phyloP scores from a whole-genome alignment of 2,329 filamentous ascomycete species.

The Fusarium denticulatum region DNA sequence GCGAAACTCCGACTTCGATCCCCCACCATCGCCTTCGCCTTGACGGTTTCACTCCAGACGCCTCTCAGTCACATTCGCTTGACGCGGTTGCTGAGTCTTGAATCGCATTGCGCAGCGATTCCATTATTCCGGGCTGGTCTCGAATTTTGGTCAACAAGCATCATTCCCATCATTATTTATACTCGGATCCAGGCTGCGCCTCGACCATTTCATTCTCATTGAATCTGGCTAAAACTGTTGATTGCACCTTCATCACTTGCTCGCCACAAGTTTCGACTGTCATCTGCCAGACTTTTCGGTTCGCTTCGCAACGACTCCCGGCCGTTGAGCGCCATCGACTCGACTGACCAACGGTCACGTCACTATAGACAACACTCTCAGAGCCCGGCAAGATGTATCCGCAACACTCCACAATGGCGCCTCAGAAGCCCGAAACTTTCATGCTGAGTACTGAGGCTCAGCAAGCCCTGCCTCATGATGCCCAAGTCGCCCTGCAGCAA shows the following conservation, averaged over 20 bases:
- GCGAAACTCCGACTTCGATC: slow-evolving; percentile 46
- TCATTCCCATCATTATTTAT: slow-evolving; percentile 40
- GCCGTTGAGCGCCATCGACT: slow-evolving; percentile 31
- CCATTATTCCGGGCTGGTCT: slow-evolving; percentile 59
- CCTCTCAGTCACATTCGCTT: slow-evolving; percentile 54
- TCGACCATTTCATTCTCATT: slow-evolving; percentile 36
- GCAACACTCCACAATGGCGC: slow-evolving; percentile 87
- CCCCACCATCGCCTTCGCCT: slow-evolving; percentile 48
- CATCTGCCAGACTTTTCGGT: slow-evolving; percentile 27
- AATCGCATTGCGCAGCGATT: slow-evolving; percentile 45
- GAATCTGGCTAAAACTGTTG: slow-evolving; percentile 11
- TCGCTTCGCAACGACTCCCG: slow-evolving; percentile 16
- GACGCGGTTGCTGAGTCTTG: slow-evolving; percentile 55
- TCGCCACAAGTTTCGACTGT: slow-evolving; percentile 7
- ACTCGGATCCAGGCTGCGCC: slow-evolving; percentile 49
- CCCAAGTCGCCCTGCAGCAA: slow-evolving; percentile 96
- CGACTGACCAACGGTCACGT: slow-evolving; percentile 44
- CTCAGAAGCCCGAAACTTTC: slow-evolving; percentile 98
- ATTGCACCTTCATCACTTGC: slow-evolving; percentile 6
- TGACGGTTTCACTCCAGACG: slow-evolving; percentile 52
- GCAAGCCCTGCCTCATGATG: slow-evolving; percentile 94
- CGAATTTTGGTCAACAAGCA: slow-evolving; percentile 49
- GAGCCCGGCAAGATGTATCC: slow-evolving; percentile 72
- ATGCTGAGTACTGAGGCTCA: slow-evolving; percentile 98
- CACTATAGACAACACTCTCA: slow-evolving; percentile 37